phyloP scores from a whole-genome alignment of 2,329 filamentous ascomycete genomes.

The Ceratocystis alfenasii region DNA sequence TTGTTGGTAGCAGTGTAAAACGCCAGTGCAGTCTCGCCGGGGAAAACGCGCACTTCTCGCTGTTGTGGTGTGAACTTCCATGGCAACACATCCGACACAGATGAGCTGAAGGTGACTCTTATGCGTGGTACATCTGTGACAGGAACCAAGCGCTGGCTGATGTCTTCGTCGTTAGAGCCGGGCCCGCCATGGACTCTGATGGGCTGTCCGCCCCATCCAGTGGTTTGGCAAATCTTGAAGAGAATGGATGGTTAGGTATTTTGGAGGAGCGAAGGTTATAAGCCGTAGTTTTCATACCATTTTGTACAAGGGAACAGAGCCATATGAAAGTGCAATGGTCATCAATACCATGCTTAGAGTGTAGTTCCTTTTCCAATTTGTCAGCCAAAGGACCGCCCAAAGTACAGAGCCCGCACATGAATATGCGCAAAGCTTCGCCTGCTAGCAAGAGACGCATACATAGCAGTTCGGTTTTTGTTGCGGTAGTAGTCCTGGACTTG shows the following conservation, averaged over 20 bases:
- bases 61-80: slow-evolving; percentile 98
- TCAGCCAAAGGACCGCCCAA: background rate
- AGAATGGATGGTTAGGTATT: slow-evolving; percentile 18
- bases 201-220: slow-evolving; percentile 86
- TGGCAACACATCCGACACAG: slow-evolving; percentile 84
- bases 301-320: slow-evolving; percentile 76
- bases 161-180: slow-evolving; percentile 46
- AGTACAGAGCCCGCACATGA: background rate
- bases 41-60: slow-evolving; percentile 86
- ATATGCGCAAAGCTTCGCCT: background rate
- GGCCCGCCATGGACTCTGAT: slow-evolving; percentile 58
- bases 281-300: slow-evolving; percentile 45
- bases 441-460: slow-evolving; percentile 27
- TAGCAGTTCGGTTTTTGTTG: slow-evolving; percentile 53
- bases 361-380: slow-evolving; percentile 46
- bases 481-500: slow-evolving; percentile 52
- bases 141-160: slow-evolving; percentile 65
- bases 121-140: slow-evolving; percentile 72
- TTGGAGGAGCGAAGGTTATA: background rate
- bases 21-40: slow-evolving; percentile 89
- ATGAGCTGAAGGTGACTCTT: slow-evolving; percentile 90
- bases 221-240: slow-evolving; percentile 64
- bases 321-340: slow-evolving; percentile 69
- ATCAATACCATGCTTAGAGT: slow-evolving; percentile 65
- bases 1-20: slow-evolving; percentile 97